Base-by-base conservation (phyloP, 768 basidiomycete genomes). In the Mrakia frigida region DNA sequence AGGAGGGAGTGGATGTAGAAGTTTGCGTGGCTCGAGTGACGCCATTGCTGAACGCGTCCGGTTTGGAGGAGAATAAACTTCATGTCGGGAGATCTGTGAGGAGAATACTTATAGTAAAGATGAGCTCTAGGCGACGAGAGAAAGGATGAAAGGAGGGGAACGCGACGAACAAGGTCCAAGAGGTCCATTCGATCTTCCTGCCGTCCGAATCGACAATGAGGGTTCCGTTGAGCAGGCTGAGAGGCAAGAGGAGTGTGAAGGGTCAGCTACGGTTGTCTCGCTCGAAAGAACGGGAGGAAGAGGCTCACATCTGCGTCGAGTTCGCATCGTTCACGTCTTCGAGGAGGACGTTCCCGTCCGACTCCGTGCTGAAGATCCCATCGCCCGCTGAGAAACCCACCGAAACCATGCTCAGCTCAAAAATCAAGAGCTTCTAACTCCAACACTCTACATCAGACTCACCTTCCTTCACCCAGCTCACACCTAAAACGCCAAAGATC, bases 381-480 rank as follows among this genome's bases (percentile, higher is more conserved):
- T 99, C 97, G 0, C 93, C 93, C 80, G 95, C 97, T 97, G 74
- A 21, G 53, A 43, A 14, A n/a, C n/a, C n/a, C 50, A 41, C 28
- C 25, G n/a, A 28, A 75, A 76, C 76, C 46, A 75, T 53, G 9
- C 6, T 11, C 9, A 31, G 46, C 28, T 37, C 43, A 18, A n/a
- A n/a, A n/a, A 18, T 6, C 41, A 28, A 7, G 18, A 23, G 13
- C 25, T 56, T 16, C 28, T 7, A n/a, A n/a, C n/a, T 25, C 33
- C 43, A 11, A 11, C 5, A 6, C 43, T 43, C 14, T 10, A 18
- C 2, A 21, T 25, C 28, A 7, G 28, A 80, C 88, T 56, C 78
- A 93, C 95, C 96, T 88, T 97, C 94, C 13, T 91, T 89, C 39
- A 98, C 90, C 97, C 97, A 99, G 61, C 89, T 86, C 46, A 99